Base-by-base conservation (phyloP, 2,329 filamentous ascomycete species). In the Aspergillus fijiensis region DNA sequence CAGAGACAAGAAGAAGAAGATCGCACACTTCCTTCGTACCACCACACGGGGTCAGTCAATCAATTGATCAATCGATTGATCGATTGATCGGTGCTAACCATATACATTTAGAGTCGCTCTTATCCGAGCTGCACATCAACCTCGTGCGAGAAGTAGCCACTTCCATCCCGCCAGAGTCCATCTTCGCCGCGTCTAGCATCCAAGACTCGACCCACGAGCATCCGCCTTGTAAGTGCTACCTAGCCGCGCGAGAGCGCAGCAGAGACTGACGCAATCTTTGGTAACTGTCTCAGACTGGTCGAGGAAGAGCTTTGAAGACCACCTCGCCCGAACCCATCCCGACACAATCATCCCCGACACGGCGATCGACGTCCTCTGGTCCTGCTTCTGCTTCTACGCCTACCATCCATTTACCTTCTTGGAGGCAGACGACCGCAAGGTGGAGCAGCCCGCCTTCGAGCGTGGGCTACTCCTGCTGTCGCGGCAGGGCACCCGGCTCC, bases 351-450 rank as follows among this genome's bases (percentile, higher is more conserved):
- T 55, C 42, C 39, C 42, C 42, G 42, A 29, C 27, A 29, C 27
- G 27, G 27, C 27, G 7, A 29, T 29, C 7, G 27, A 29, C 7
- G 27, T 55, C 42, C 52, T 55, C 5, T 55, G 52, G 52, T 48
- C 52, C 27, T 55, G 52, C 16, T 48, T 55, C 25, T 55, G 42
- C 42, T 49, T 48, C 42, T 55, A 48, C 42, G 52, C 52, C 42
- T 49, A 49, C 19, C 39, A 55, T 5, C 52, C 52, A 2, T 49
- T 55, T 3, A 27, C 42, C 23, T 16, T 49, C 42, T 3, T 5
- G 12, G 42, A 12, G 4, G 42, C 39, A 5, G 42, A 2, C n/a
- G 27, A 49, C 19, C 31, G 9, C 3, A 55, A 55, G 42, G 25
- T 55, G 19, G 39, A 55, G 23, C 25, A 49, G 10, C 42, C 52